A percentile compares a stretch with the other conserved stretches of the same genome.
phyloP scores from a whole-genome alignment of 2,329 filamentous ascomycete species.

The Fonsecaea nubica region DNA sequence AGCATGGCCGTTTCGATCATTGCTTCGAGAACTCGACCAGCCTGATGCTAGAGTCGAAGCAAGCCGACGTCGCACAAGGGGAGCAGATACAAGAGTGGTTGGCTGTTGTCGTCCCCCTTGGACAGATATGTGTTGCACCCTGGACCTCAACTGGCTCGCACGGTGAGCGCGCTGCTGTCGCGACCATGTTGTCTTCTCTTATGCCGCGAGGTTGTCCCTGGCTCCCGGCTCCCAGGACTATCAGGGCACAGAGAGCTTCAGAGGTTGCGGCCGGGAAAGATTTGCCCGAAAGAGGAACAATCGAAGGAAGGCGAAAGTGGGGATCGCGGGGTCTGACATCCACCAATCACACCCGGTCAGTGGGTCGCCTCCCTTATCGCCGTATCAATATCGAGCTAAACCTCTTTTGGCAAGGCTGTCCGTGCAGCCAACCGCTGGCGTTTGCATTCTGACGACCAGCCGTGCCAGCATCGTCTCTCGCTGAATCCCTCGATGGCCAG shows the following conservation, averaged over 20 bases:
- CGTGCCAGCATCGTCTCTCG: not conserved
- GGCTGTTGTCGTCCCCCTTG: slow-evolving; percentile 2
- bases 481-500: slow-evolving; percentile 9
- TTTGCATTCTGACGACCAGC: slow-evolving; percentile 15
- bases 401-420: slow-evolving; percentile 34
- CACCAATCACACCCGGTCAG: slow-evolving; percentile 20
- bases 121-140: slow-evolving; percentile 12
- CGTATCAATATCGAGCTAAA: slow-evolving; percentile 20
- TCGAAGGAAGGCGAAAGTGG: slow-evolving; percentile 10
- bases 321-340: slow-evolving; percentile 5
- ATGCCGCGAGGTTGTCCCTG: not conserved
- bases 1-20: not conserved
- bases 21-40: slow-evolving; percentile 21
- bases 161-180: not conserved
- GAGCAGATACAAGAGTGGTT: not conserved
- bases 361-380: slow-evolving; percentile 20
- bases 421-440: slow-evolving; percentile 28
- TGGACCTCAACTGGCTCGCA: not conserved
- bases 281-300: slow-evolving; percentile 35
- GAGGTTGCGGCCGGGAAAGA: slow-evolving; percentile 23
- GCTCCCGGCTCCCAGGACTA: not conserved
- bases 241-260: not conserved
- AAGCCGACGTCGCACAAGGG: not conserved
- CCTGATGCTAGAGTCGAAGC: slow-evolving; percentile 1
- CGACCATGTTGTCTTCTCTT: not conserved